A percentile compares a stretch with the other conserved stretches of the same genome.
Evolutionary conservation across 208 protist species (phyloP).

Genomic region (Acanthamoeba lenticulata): DNA sequence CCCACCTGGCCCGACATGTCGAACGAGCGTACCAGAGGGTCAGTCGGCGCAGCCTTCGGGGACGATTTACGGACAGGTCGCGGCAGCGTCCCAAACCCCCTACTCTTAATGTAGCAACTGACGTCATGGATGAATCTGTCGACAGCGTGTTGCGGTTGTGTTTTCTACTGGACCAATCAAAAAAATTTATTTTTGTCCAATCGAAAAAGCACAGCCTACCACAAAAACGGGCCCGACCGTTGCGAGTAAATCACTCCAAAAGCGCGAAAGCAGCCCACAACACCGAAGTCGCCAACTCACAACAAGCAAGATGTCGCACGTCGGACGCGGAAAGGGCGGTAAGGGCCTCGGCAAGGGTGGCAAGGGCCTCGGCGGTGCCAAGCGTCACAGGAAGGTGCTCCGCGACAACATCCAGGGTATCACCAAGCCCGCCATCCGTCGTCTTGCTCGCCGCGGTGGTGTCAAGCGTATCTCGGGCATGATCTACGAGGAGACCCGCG

Average conservation of each 20-base stretch:
- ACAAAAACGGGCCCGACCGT: not conserved
- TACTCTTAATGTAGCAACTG: too few species aligned
- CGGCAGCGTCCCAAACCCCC: not conserved
- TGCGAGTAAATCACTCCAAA: not conserved
- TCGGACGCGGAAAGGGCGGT: constrained; percentile 73
- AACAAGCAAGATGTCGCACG: constrained; percentile 14
- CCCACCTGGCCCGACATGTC: not conserved
- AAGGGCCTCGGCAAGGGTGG: constrained; percentile 89
- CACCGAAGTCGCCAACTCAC: not conserved
- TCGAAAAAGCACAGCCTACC: not conserved
- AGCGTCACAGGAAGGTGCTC: constrained; percentile 92
- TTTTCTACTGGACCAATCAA: not conserved
- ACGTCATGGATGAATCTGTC: too few species aligned
- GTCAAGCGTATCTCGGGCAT: constrained; percentile 94
- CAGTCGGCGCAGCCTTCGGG: not conserved
- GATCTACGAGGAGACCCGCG: constrained; percentile 94
- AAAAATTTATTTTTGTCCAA: not conserved
- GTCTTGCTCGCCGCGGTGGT: constrained; percentile 93
- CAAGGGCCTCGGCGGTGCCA: constrained; percentile 93
- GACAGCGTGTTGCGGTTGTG: too few species aligned
- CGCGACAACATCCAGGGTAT: constrained; percentile 93
- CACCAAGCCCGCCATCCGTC: constrained; percentile 93
- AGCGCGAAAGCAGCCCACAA: not conserved
- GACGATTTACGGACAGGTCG: not conserved
- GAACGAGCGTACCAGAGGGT: not conserved